Evolutionary conservation across 1,284 basidiomycete genomes (phyloP).

Genomic region (Leccinum solheimii): DNA sequence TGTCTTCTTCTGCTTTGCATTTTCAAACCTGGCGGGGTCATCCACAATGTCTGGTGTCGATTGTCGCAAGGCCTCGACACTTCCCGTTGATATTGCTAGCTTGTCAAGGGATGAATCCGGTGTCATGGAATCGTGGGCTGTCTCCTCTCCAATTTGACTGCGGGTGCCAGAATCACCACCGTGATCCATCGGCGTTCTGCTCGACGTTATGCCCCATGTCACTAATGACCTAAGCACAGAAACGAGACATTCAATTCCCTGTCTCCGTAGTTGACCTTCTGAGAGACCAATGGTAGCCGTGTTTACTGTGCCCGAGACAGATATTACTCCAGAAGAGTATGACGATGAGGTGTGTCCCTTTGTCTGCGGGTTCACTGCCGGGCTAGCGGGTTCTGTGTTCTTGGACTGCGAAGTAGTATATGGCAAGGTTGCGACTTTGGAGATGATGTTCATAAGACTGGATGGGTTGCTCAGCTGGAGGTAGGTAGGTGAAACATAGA

Average conservation of each 20-base stretch:
- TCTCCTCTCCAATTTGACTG: slow-evolving; percentile 52
- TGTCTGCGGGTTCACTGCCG: slow-evolving; percentile 53
- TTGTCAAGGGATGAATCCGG: slow-evolving; percentile 57
- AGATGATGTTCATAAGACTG: slow-evolving; percentile 91
- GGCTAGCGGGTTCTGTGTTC: slow-evolving; percentile 58
- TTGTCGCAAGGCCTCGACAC: slow-evolving; percentile 56
- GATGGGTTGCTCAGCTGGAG: slow-evolving; percentile 8
- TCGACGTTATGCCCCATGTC: slow-evolving; percentile 76
- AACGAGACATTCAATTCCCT: slow-evolving; percentile 88
- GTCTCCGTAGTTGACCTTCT: slow-evolving; percentile 82
- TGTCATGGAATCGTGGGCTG: slow-evolving; percentile 47
- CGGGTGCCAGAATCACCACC: slow-evolving; percentile 43
- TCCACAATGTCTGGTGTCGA: slow-evolving; percentile 79
- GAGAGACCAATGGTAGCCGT: slow-evolving; percentile 67
- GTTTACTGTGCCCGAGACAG: slow-evolving; percentile 67
- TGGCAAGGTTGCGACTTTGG: slow-evolving; percentile 82
- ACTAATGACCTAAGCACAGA: slow-evolving; percentile 87
- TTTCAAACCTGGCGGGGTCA: slow-evolving; percentile 93
- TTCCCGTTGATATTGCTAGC: slow-evolving; percentile 43
- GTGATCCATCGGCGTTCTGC: slow-evolving; percentile 51
- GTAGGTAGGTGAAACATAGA: slow-evolving; percentile 4
- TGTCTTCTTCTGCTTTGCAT: slow-evolving; percentile 96
- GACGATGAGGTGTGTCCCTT: slow-evolving; percentile 50
- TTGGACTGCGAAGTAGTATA: slow-evolving; percentile 55
- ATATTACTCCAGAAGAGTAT: slow-evolving; percentile 67